Evolutionary conservation across 2,329 filamentous ascomycete species (phyloP), one percentile per base, ranked within the genome.

Genomic region (Akanthomyces uredinophilus): DNA sequence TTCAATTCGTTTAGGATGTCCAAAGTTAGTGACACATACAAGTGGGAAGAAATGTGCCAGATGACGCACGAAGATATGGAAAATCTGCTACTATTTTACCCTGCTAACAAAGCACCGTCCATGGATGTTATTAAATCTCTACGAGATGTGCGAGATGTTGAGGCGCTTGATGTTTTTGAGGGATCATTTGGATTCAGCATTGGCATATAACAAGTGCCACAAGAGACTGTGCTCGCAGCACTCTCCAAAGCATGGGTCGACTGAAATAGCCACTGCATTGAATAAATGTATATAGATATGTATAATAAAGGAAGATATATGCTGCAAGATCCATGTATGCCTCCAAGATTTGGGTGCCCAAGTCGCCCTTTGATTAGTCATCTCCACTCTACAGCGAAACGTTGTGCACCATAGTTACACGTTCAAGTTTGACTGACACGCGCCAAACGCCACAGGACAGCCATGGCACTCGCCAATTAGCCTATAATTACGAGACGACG

Each of bases 41-140:
- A 83, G 59, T 85, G 96, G 73, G 88, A 96, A 64, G 90, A 97
- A 65, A 84, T 98, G 67, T 93, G 91, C 67, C 83, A 85, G 39
- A 87, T 98, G 82, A 86, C 84, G 22, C 90, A 95, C 56, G 84
- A 88, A 68, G 93, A 93, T 69, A 96, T 98, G 90, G 87, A 90
- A 61, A 83, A 82, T 60, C 78, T 98, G n/a, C 77, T 98, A 43
- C 79, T 81, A n/a, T 93, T 87, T 72, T 97, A 96, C 67, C 75
- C 75, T 0, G 70, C 77, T 1, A 78, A 80, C 64, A 78, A 82
- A 61, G 85, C 87, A 1, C 86, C 86, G 4, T 70, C 78, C 1
- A 72, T 87, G 49, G 81, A 82, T 27, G 77, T 82, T 54, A 70
- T 88, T n/a, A 77, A 80, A 64, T 80, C 78, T 5, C 81, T 87